Base-by-base conservation (phyloP, 1,284 basidiomycete species). In the Microstroma glucosiphilum region DNA sequence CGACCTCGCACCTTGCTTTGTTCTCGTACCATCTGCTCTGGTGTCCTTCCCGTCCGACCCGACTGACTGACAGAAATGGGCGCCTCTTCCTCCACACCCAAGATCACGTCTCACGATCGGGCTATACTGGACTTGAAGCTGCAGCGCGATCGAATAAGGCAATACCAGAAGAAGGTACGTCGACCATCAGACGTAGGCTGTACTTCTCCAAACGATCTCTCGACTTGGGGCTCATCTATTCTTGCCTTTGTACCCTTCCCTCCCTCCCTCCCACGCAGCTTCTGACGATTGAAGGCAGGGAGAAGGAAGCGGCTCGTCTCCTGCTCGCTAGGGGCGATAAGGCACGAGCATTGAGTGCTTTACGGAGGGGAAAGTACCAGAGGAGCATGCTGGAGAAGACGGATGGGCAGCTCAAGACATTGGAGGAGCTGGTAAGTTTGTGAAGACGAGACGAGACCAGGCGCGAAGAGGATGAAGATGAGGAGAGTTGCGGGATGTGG, bases 91-190 rank as follows among this genome's bases (percentile, higher is more conserved):
- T 48, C 46, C 46, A 48, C n/a, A 25, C 51, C 51, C 51, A 94
- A 90, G 83, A 88, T 98, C 70, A 97, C 94, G 8, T 83, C 87
- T 46, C 93, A 96, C 78, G 94, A 98, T 80, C 85, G 88, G 63
- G 93, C 93, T 46, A 89, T 97, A 59, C 85, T 97, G 62, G 92
- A 96, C 77, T 84, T 98, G 69, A 98, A 98, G 81, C 81, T 96
- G 57, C 94, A 98, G 80, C 85, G 96, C 53, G 96, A 98, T 81
- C 94, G 93, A 79, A 83, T 98, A 66, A 89, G 86, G 79, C 91
- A 93, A 79, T 98, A 97, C 76, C 92, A 94, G 85, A 91, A 88
- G 82, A 88, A 89, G 84, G 94, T 91, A 66, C 46, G 84, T 41
- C 55, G 17, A 6, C 21, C 49, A 23, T 43, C 56, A 21, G 13